Conservation (phyloP, 1,139 yeast genomes). For the Suhomyces bokatorum region DNA sequence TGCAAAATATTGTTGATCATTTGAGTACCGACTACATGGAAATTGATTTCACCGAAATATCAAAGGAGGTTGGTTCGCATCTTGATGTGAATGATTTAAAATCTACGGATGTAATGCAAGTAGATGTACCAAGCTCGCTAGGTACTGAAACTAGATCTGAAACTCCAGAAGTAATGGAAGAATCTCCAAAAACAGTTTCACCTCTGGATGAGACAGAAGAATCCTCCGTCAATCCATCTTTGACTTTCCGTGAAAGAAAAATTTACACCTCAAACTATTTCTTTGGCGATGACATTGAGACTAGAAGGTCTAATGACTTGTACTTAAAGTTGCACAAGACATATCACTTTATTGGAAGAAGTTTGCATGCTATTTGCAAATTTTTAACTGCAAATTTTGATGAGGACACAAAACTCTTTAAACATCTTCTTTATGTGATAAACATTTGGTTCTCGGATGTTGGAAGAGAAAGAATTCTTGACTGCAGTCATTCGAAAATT, state of each 20-base stretch:
- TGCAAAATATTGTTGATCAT: constrained; percentile 42
- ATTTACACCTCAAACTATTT: constrained; percentile 59
- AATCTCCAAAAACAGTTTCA: constrained; percentile 19
- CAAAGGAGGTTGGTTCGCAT: constrained; percentile 6
- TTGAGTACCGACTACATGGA: constrained; percentile 24
- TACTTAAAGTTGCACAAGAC: constrained; percentile 64
- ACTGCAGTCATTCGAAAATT: constrained; percentile 48
- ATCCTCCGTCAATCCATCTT: constrained; percentile 45
- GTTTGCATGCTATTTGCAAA: constrained; percentile 60
- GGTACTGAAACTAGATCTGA: constrained; percentile 1
- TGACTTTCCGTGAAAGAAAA: constrained; percentile 60
- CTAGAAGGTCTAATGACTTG: constrained; percentile 49
- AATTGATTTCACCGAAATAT: constrained; percentile 18
- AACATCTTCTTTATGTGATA: constrained; percentile 63
- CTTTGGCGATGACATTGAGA: constrained; percentile 52
- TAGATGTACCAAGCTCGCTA: not conserved
- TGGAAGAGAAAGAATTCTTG: constrained; percentile 71
- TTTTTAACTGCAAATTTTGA: constrained; percentile 53
- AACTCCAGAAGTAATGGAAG: constrained; percentile 3
- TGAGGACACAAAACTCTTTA: constrained; percentile 70
- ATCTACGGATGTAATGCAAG: not conserved
- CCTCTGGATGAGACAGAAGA: constrained; percentile 49
- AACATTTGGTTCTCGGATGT: constrained; percentile 85
- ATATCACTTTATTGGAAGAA: constrained; percentile 63
- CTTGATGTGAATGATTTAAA: not conserved